Base-by-base conservation (phyloP, 2,329 filamentous ascomycete species). In the Ilyonectria robusta region DNA sequence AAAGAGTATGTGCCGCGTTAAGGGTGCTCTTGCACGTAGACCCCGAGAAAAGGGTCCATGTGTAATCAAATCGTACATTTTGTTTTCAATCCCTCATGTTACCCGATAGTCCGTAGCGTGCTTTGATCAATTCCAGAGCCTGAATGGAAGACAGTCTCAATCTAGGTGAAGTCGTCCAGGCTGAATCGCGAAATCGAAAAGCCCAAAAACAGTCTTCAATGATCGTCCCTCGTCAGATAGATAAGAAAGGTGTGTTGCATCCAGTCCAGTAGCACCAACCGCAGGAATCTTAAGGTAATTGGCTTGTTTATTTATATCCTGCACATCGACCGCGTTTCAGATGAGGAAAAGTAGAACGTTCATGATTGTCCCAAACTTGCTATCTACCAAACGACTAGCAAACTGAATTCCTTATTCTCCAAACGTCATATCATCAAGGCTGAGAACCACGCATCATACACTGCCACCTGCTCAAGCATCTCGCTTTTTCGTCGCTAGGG, bases 401-500 rank as follows among this genome's bases (percentile, higher is more conserved):
- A n/a, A 40, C 37, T n/a, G 15, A 40, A 40, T 40, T 6, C 11
- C 15, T 40, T 13, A 40, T 40, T 40, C 37, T 40, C 37, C 37
- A 15, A 10, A n/a, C 15, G 13, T 40, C 37, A 40, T 40, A 40
- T 40, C 47, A 50, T 15, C 47, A 50, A n/a, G 7, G 23, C 26
- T n/a, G 13, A 29, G 2, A 29, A 10, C 47, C 6, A 21, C 37
- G n/a, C 37, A 40, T 29, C 26, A n/a, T n/a, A 50, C 7, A 31
- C 11, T 15, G 10, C 23, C 46, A 6, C 8, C 15, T 23, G n/a
- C 26, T 57, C 11, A 42, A 31, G 31, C 29, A 46, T 57, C 46
- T 6, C 46, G 23, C 48, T 29, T 65, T 21, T 55, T 54, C 0
- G 40, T 26, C 11, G 61, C 61, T n/a, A 68, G 57, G 31, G 66